Percentiles rank a stretch among this genome's conserved stretches.
These are phyloP conservation scores for Flaveria robusta DNA, from an alignment of 129 eudicot species.

Conservation along the genomic window DNA sequence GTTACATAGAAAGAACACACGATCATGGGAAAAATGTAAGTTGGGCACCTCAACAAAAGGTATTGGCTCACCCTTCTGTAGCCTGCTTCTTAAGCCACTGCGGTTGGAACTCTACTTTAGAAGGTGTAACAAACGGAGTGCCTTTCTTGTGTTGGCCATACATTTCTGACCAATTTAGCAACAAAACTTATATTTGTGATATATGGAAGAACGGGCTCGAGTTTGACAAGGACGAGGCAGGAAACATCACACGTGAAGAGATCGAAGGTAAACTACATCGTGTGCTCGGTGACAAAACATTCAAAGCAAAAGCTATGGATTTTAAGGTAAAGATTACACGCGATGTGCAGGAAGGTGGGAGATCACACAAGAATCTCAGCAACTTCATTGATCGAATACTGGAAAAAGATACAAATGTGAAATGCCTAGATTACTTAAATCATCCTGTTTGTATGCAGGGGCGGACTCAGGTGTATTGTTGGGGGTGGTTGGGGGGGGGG, in stretches of 20 bases:
- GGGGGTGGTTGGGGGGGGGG: no score
- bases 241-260: slow-evolving; percentile 34
- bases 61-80: slow-evolving; percentile 56
- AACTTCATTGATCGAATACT: slow-evolving; percentile 45
- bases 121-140: slow-evolving; percentile 54
- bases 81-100: slow-evolving; percentile 68
- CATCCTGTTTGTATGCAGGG: background rate
- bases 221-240: slow-evolving; percentile 34
- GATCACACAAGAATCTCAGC: slow-evolving; percentile 44
- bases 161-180: slow-evolving; percentile 50
- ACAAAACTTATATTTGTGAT: slow-evolving; percentile 43
- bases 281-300: slow-evolving; percentile 23
- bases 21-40: slow-evolving; percentile 45
- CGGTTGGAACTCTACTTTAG: slow-evolving; percentile 67
- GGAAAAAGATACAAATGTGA: slow-evolving; percentile 23
- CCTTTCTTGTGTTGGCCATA: slow-evolving; percentile 71
- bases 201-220: slow-evolving; percentile 43
- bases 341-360: slow-evolving; percentile 34
- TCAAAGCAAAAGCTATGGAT: slow-evolving; percentile 41
- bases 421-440: background rate
- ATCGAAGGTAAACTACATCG: slow-evolving; percentile 32
- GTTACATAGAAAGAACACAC: slow-evolving; percentile 31
- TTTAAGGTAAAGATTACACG: slow-evolving; percentile 28
- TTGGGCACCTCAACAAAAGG: slow-evolving; percentile 77
- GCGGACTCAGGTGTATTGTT: no score